These are phyloP conservation scores for Didymella keratinophila DNA, from an alignment of 2,329 filamentous ascomycete species.

Conservation along the genomic window DNA sequence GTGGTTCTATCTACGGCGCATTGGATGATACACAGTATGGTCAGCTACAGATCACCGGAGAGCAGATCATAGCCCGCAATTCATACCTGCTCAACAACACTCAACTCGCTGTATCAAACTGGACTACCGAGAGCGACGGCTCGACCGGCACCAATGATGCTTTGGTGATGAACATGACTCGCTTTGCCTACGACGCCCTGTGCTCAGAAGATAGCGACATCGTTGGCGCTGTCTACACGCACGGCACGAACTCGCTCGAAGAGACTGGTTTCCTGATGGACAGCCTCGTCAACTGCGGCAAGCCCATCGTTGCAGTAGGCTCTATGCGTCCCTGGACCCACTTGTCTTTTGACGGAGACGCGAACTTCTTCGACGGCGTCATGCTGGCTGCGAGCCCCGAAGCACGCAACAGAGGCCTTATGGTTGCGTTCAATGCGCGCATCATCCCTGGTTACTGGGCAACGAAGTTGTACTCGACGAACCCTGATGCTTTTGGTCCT, in stretches of 20 bases:
- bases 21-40: constrained; percentile 43
- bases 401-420: constrained; percentile 31
- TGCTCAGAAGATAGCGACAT: constrained; percentile 42
- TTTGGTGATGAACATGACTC: constrained; percentile 45
- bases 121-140: constrained; percentile 27
- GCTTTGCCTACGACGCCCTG: constrained; percentile 28
- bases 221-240: constrained; percentile 38
- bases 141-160: constrained; percentile 41
- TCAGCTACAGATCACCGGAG: constrained; percentile 33
- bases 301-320: constrained; percentile 37
- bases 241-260: constrained; percentile 42
- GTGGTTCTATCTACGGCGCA: constrained; percentile 39
- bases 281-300: constrained; percentile 37
- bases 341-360: constrained; percentile 36
- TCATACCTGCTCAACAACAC: constrained; percentile 41
- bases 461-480: constrained; percentile 34
- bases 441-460: constrained; percentile 41
- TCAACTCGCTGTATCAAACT: constrained; percentile 41
- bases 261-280: constrained; percentile 43
- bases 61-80: constrained; percentile 39
- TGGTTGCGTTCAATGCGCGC: constrained; percentile 41
- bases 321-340: constrained; percentile 40
- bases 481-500: constrained; percentile 38
- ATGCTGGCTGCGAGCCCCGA: constrained; percentile 35
- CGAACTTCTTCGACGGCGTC: constrained; percentile 42